Evolutionary conservation across 2,329 filamentous ascomycete species (phyloP).

Genomic region (Curvularia sp.): DNA sequence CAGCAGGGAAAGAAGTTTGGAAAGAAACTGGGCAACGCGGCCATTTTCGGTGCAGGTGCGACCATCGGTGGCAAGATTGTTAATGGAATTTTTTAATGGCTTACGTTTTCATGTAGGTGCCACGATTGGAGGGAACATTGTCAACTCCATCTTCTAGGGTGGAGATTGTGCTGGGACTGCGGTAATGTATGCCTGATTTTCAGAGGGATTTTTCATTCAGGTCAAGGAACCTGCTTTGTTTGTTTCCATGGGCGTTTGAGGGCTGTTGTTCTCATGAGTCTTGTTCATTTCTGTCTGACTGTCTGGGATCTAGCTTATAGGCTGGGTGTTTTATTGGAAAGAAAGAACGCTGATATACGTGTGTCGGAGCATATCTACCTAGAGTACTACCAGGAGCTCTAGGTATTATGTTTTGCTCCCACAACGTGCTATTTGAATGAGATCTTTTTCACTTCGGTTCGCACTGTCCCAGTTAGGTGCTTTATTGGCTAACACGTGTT

Average conservation of each 20-base stretch:
- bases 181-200: slow-evolving; percentile 1
- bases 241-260: background rate
- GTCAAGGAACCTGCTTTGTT: background rate
- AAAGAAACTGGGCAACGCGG: slow-evolving; percentile 86
- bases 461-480: background rate
- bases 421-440: background rate
- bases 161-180: background rate
- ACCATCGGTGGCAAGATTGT: slow-evolving; percentile 90
- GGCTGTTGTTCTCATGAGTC: background rate
- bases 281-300: background rate
- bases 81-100: slow-evolving; percentile 78
- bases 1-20: slow-evolving; percentile 92
- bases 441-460: background rate
- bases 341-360: background rate
- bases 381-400: no score
- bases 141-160: slow-evolving; percentile 52
- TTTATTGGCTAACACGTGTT: background rate
- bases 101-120: slow-evolving; percentile 68
- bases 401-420: no score
- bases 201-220: background rate
- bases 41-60: slow-evolving; percentile 91
- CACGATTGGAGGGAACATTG: slow-evolving; percentile 86
- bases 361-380: no score
- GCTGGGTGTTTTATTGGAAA: background rate
- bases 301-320: background rate